Evolutionary conservation across 768 basidiomycete genomes (phyloP).

Genomic region (Fomitopsis serialis): DNA sequence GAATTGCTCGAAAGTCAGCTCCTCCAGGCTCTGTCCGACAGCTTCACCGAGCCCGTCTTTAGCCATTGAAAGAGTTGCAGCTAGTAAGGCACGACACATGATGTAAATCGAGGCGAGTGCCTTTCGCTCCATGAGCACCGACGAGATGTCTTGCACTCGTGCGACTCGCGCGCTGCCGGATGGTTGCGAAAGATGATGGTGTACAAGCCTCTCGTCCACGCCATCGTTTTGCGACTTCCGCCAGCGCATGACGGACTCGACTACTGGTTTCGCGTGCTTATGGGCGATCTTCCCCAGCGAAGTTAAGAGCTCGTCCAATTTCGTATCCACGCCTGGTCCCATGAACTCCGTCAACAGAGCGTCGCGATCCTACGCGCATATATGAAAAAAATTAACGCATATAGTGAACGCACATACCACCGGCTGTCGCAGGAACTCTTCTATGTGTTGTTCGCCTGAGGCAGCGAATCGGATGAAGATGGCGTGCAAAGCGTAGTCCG

Average conservation of each 20-base stretch:
- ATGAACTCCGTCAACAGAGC: slow-evolving; percentile 60
- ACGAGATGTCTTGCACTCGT: slow-evolving; percentile 43
- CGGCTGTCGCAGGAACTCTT: slow-evolving; percentile 60
- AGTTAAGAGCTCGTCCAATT: slow-evolving; percentile 81
- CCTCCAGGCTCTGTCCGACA: slow-evolving; percentile 78
- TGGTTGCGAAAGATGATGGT: slow-evolving; percentile 40
- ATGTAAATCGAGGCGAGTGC: slow-evolving; percentile 85
- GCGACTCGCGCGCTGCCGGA: slow-evolving; percentile 22
- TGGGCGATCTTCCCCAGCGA: slow-evolving; percentile 84
- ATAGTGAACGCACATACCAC: slow-evolving; percentile 42
- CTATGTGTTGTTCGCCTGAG: slow-evolving; percentile 76
- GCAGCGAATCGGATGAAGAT: slow-evolving; percentile 85
- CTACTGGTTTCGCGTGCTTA: slow-evolving; percentile 76
- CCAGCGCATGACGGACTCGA: slow-evolving; percentile 88
- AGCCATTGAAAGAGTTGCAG: slow-evolving; percentile 63
- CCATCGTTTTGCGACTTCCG: slow-evolving; percentile 69
- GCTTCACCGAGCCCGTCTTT: slow-evolving; percentile 77
- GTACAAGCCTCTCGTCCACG: slow-evolving; percentile 40
- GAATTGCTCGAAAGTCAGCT: slow-evolving; percentile 85
- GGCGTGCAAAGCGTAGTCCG: slow-evolving; percentile 84
- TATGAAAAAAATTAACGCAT: background rate
- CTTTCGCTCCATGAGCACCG: slow-evolving; percentile 62
- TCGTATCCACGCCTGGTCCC: slow-evolving; percentile 65
- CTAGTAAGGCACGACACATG: slow-evolving; percentile 82
- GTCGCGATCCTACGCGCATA: slow-evolving; percentile 53